Conservation (phyloP, 768 basidiomycete genomes). For the Baorangia bicolor region DNA sequence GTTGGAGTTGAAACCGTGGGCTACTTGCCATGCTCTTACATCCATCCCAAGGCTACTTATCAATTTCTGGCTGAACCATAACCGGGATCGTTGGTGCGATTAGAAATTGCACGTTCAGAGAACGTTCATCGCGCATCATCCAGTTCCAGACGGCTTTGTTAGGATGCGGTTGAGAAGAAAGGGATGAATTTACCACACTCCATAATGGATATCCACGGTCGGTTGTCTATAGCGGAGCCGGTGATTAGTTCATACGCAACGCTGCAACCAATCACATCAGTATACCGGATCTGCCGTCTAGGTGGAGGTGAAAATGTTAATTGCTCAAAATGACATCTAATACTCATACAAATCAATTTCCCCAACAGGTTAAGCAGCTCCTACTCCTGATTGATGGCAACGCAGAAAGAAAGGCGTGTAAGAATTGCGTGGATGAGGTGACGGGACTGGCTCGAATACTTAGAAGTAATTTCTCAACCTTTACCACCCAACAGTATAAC, state of each 20-base stretch:
- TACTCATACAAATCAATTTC: slow-evolving; percentile 4
- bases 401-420: not conserved
- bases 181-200: not conserved
- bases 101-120: not conserved
- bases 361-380: not conserved
- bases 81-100: not conserved
- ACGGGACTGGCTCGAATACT: not conserved
- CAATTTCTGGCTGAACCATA: no score
- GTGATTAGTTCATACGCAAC: no score
- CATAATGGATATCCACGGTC: no score
- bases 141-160: not conserved
- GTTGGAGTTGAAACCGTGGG: no score
- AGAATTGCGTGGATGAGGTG: not conserved
- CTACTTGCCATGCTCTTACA: no score
- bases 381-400: not conserved
- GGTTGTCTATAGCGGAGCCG: not conserved
- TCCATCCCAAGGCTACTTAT: not conserved
- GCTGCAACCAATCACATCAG: no score
- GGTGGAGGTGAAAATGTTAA: no score
- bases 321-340: no score
- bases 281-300: no score
- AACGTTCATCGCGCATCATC: not conserved
- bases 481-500: slow-evolving; percentile 13
- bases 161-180: not conserved
- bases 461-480: not conserved